phyloP scores from a whole-genome alignment of 352 stramenopile species.

The Aphanomyces cochlioides region DNA sequence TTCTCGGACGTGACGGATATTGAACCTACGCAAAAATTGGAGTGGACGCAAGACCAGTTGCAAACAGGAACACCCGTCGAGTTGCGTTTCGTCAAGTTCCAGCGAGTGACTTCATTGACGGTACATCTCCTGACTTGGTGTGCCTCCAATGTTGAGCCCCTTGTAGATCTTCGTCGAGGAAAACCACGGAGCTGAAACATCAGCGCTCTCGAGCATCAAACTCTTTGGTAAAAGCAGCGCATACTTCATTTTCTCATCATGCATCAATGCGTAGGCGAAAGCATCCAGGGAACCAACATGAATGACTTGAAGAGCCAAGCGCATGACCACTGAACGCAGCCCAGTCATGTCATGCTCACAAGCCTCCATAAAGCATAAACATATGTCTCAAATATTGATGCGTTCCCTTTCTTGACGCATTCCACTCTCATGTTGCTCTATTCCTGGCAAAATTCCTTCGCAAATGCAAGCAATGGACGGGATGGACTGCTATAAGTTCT shows the following conservation, averaged over 20 bases:
- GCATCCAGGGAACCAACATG: constrained; percentile 77
- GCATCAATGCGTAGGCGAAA: constrained; percentile 42
- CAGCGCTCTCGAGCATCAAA: constrained; percentile 56
- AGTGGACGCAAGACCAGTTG: constrained; percentile 52
- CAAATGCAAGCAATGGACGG: no score
- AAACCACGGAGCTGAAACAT: constrained; percentile 64
- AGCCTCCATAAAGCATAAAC: no score
- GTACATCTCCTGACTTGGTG: constrained; percentile 24
- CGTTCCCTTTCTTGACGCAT: no score
- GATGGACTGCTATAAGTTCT: no score
- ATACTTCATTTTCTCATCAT: background rate
- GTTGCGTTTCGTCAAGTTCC: constrained; percentile 79
- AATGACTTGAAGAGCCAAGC: constrained; percentile 82
- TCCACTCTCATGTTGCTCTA: no score
- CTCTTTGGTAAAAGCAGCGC: constrained; percentile 49
- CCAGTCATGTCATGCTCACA: background rate
- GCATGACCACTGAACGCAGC: constrained; percentile 49
- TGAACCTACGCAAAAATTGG: constrained; percentile 67
- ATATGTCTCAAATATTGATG: no score
- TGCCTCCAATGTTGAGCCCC: no score
- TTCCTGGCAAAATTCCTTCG: no score
- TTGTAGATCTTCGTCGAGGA: constrained; percentile 68
- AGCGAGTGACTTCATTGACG: constrained; percentile 68
- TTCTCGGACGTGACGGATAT: constrained; percentile 70
- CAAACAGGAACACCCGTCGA: constrained; percentile 57